Percentiles rank a stretch among this genome's conserved stretches.
Evolutionary conservation across 768 basidiomycete genomes (phyloP).

Genomic region (Kwoniella newhampshirensis): DNA sequence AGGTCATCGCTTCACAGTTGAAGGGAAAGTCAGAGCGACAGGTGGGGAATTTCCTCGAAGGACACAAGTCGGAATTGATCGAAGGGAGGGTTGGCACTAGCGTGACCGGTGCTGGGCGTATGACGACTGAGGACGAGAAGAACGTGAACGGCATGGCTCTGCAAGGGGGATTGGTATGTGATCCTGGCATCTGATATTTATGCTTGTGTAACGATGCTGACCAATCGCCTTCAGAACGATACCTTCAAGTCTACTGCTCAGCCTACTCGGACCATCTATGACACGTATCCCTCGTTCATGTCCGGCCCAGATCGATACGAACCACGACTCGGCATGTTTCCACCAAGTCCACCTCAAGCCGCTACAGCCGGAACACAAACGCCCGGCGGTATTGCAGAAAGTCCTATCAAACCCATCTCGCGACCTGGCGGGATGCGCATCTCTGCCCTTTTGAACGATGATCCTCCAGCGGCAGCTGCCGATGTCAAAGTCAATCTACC

Average conservation of each 20-base stretch:
- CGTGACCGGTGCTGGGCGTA: not conserved
- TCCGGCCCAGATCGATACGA: slow-evolving; percentile 15
- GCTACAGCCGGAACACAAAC: not conserved
- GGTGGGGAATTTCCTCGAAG: slow-evolving; percentile 50
- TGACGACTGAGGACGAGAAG: slow-evolving; percentile 18
- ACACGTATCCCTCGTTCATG: slow-evolving; percentile 12
- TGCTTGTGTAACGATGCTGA: not conserved
- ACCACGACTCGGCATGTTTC: slow-evolving; percentile 40
- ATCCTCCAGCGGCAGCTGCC: slow-evolving; percentile 8
- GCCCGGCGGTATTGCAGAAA: not conserved
- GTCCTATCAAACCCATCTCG: slow-evolving; percentile 17
- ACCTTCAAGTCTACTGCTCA: slow-evolving; percentile 10
- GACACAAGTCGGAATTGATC: slow-evolving; percentile 41
- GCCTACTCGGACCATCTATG: slow-evolving; percentile 22
- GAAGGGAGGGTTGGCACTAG: slow-evolving; percentile 1
- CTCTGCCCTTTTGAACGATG: slow-evolving; percentile 42
- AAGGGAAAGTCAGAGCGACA: slow-evolving; percentile 56
- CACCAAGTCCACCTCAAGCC: slow-evolving; percentile 20
- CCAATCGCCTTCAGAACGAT: slow-evolving; percentile 1
- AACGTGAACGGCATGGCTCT: not conserved
- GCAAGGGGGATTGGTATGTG: too few relatives aligned
- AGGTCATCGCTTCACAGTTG: slow-evolving; percentile 68
- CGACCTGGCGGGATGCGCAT: slow-evolving; percentile 37
- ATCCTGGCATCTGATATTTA: too few relatives aligned
- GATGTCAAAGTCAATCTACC: not conserved